Evolutionary conservation across 352 stramenopile genomes (phyloP), one percentile per base, ranked within the genome.

Genomic region (Pythium folliculosum): DNA sequence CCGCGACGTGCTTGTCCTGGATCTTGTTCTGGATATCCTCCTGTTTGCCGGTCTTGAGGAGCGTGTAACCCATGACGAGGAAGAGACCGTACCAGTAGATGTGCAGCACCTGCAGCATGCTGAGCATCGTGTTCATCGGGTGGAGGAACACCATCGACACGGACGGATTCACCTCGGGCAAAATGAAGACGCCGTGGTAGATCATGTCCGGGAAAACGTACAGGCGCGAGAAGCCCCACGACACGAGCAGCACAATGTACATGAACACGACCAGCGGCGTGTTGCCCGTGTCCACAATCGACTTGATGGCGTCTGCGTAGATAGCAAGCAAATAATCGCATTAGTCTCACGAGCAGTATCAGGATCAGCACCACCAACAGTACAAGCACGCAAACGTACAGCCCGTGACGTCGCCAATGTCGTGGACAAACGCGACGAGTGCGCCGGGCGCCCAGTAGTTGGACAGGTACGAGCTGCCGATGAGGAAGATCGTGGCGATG

Each of bases 401-500:
- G 54, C 72, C 79, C 35, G 74, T 77, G n/a, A 88, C 71, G 53
- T 88, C 79, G 30, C 79, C 76, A 57, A 83, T 85, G 58, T 87
- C 79, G 56, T 88, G 79, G 9, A 78, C 75, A 64, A 78, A 88
- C 21, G 75, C 69, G 32, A 85, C 73, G 2, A 88, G 67, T 23
- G 77, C 77, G 58, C 79, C 79, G 49, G 75, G 68, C 7, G 75
- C 71, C 48, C 63, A 72, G 66, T 83, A 85, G 66, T 88, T 88
- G 19, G 79, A 70, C 22, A 88, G 71, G 52, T 77, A 88, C 52
- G 79, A 88, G 43, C 75, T 66, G 67, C 67, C 71, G n/a, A 88
- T 84, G 57, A 88, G 77, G 49, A 88, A 72, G 23, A 88, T 82
- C 22, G 79, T 88, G 40, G 77, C 77, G 51, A 88, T 71, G 60